Evolutionary conservation across 1,139 yeast genomes (phyloP).

Genomic region (Magnusiomyces magnusii): DNA sequence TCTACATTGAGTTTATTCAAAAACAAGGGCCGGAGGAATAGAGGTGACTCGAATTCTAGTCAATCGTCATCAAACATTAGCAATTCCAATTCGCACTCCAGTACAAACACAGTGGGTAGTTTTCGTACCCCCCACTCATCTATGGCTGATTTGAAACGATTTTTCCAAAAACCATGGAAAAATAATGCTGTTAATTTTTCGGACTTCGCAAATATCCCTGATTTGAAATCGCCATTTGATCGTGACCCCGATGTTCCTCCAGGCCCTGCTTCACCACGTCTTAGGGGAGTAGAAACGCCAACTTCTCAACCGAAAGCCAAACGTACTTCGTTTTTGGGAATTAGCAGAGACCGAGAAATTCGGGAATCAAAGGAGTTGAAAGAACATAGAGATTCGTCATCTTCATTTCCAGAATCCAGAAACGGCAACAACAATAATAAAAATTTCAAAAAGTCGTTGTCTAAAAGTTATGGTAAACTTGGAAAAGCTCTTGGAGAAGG

Average conservation of each 20-base stretch:
- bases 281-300: background rate
- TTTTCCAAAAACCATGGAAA: slow-evolving; percentile 30
- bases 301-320: background rate
- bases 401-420: too few relatives aligned
- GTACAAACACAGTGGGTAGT: slow-evolving; percentile 1
- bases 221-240: slow-evolving; percentile 6
- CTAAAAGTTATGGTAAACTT: slow-evolving; percentile 70
- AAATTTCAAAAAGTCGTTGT: slow-evolving; percentile 39
- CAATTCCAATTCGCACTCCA: background rate
- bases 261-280: background rate
- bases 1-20: slow-evolving; percentile 26
- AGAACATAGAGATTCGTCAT: too few relatives aligned
- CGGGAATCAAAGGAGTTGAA: slow-evolving; percentile 7
- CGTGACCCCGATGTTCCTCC: slow-evolving; percentile 5
- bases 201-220: slow-evolving; percentile 3
- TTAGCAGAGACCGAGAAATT: background rate
- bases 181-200: slow-evolving; percentile 12
- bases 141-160: slow-evolving; percentile 29
- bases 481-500: slow-evolving; percentile 93
- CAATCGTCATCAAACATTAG: background rate
- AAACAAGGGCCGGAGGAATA: slow-evolving; percentile 17
- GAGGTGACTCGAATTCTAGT: slow-evolving; percentile 21
- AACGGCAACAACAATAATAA: too few relatives aligned
- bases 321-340: background rate
- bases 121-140: slow-evolving; percentile 19